phyloP scores from a whole-genome alignment of 2,329 filamentous ascomycete species.

The Monilinia fructicola region DNA sequence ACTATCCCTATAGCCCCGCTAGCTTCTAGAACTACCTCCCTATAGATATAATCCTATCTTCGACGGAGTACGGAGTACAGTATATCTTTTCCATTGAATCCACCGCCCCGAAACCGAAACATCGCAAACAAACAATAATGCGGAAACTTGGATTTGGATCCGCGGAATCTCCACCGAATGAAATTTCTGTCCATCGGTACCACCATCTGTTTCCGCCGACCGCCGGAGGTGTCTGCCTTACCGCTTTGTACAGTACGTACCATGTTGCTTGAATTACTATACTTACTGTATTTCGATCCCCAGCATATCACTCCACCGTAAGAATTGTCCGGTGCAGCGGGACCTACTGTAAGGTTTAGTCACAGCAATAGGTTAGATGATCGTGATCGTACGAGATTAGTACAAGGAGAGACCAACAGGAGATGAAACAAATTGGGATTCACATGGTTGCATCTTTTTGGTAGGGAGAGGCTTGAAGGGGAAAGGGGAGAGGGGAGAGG shows the following conservation, averaged over 20 bases:
- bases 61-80: too few relatives aligned
- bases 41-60: not conserved
- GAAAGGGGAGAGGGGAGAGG: too few relatives aligned
- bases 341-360: conserved; percentile 2
- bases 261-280: not conserved
- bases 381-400: not conserved
- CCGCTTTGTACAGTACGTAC: not conserved
- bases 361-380: not conserved
- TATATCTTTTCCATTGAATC: not conserved
- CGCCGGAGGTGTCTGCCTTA: conserved; percentile 3
- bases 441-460: not conserved
- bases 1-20: conserved; percentile 10
- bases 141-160: not conserved
- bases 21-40: conserved; percentile 2
- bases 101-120: conserved; percentile 12
- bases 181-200: conserved; percentile 1
- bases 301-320: not conserved
- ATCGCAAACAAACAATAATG: not conserved
- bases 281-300: conserved; percentile 1
- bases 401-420: conserved; percentile 9
- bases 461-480: not conserved
- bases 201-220: not conserved
- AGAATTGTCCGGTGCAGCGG: not conserved
- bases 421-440: conserved; percentile 8
- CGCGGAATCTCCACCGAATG: conserved; percentile 8